Base-by-base conservation (phyloP, 768 basidiomycete species). In the Xerocomus brunneocitrinus region DNA sequence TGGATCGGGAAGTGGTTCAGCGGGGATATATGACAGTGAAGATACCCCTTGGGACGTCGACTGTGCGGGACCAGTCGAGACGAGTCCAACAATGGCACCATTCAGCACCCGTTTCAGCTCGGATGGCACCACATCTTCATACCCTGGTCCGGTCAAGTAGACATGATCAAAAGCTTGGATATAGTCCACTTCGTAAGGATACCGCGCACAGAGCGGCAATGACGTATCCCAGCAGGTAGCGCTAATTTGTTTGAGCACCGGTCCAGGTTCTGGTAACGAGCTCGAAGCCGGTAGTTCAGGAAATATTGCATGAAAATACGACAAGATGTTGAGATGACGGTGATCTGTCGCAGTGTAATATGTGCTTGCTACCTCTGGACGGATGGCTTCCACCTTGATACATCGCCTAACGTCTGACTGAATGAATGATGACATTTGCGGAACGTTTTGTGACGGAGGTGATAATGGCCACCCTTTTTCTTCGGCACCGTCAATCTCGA, bases 91-190 rank as follows among this genome's bases (percentile, higher is more conserved):
- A 32, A 98, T 59, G 1, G 85, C 83, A 0, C 89, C 89, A 53
- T 91, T 92, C 32, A 98, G 73, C 0, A 90, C 91, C 4, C 81
- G 72, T 2, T 65, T 70, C 3, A 95, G 65, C 62, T 98, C 92
- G 1, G 78, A 74, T 5, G 76, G 73, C 0, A 87, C 76, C 30
- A 98, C 83, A 54, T 93, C 91, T 60, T 95, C 93, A 9, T 76
- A 74, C 4, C 89, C 91, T 8, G 86, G 74, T 4, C 92, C 92
- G 0, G 77, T 74, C 36, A 97, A 71, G 41, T 88, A 68, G 39
- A 97, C 73, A 19, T 73, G 72, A 50, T 89, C 82, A 42, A 93
- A 72, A 0, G 83, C 83, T 8, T 68, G 62, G 0, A 65, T 63
- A 60, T 78, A 77, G 44, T 83, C 77, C 13, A 97, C 79, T 54